These are phyloP conservation scores for Phylloporus sp. DNA, from an alignment of 1,284 basidiomycete species.

Conservation along the genomic window DNA sequence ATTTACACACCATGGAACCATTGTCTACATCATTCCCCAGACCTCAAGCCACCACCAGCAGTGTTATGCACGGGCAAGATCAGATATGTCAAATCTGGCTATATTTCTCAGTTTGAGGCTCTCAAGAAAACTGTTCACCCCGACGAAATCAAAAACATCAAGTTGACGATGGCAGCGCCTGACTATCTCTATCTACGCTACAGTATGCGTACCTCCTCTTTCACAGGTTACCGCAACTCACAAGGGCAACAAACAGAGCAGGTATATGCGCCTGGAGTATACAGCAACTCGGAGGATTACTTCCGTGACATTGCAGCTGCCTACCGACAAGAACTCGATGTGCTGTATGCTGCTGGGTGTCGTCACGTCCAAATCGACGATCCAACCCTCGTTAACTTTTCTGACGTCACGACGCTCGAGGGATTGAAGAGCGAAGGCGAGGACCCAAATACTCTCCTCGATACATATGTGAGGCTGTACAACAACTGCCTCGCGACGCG, in stretches of 20 bases:
- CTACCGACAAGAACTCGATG: constrained; percentile 75
- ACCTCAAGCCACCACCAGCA: constrained; percentile 54
- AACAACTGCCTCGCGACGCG: constrained; percentile 69
- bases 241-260: constrained; percentile 26
- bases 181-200: constrained; percentile 79
- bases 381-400: constrained; percentile 74
- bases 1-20: constrained; percentile 16
- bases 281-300: constrained; percentile 60
- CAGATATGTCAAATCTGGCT: constrained; percentile 67
- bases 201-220: constrained; percentile 42
- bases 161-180: constrained; percentile 78
- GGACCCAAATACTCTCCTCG: constrained; percentile 69
- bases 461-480: constrained; percentile 75
- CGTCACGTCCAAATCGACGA: constrained; percentile 82
- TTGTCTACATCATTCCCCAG: constrained; percentile 35
- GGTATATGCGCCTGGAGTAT: constrained; percentile 29
- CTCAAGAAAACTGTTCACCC: constrained; percentile 62
- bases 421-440: constrained; percentile 69
- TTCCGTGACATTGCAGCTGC: constrained; percentile 76
- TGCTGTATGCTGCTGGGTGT: constrained; percentile 78
- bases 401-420: constrained; percentile 64
- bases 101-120: constrained; percentile 66
- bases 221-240: not conserved
- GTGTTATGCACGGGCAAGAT: constrained; percentile 68
- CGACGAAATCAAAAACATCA: constrained; percentile 72